phyloP scores from a whole-genome alignment of 164 flowering plant genomes.

The Echeveria elegans region DNA sequence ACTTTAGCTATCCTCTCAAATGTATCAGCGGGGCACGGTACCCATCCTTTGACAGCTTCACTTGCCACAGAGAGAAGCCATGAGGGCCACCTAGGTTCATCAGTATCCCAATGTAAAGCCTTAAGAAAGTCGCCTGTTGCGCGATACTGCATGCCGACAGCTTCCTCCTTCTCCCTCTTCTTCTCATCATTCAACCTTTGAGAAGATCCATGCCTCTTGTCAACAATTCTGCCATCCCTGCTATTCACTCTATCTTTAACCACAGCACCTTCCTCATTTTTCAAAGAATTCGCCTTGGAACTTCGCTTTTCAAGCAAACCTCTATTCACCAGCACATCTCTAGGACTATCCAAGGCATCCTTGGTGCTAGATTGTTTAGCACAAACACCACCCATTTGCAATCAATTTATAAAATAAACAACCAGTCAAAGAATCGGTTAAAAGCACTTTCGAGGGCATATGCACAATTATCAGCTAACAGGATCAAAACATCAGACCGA shows the following conservation, averaged over 20 bases:
- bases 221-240: background rate
- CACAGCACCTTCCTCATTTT: background rate
- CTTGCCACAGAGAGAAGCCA: conserved; percentile 97
- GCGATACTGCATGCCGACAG: background rate
- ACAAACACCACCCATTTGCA: background rate
- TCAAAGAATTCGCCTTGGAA: background rate
- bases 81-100: conserved; percentile 95
- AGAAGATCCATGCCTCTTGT: background rate
- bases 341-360: background rate
- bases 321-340: background rate
- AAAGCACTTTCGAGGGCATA: too few species aligned
- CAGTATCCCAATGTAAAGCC: conserved; percentile 72
- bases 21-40: conserved; percentile 88
- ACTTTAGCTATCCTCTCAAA: conserved; percentile 93
- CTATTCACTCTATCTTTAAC: background rate
- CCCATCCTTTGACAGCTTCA: conserved; percentile 92
- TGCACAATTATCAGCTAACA: too few species aligned
- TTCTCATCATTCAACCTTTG: conserved; percentile 1
- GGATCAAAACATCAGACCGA: too few species aligned
- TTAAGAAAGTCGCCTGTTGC: conserved; percentile 28
- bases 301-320: background rate
- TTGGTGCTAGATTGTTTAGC: background rate
- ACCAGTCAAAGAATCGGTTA: too few species aligned
- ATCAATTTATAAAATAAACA: background rate
- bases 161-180: background rate